Base-by-base conservation (phyloP, 768 basidiomycete species). In the Lactarius deliciosus region DNA sequence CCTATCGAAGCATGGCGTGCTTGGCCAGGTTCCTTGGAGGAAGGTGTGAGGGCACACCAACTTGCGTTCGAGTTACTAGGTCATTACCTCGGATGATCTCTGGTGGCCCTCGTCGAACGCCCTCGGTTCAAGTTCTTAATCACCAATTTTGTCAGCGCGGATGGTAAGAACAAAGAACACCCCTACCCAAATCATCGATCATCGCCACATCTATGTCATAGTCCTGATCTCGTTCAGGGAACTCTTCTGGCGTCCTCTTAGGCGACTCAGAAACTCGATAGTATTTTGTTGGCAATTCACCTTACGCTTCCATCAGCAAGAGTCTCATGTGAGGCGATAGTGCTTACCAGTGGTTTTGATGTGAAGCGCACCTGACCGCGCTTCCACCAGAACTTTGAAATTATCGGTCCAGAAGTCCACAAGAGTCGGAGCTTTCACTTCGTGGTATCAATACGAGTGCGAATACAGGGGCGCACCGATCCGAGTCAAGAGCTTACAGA, bases 11-110 rank as follows among this genome's bases (percentile, higher is more conserved):
- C 78, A n/a, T 80, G 85, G 69, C 92, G 90, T n/a, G 82, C 90
- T 86, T 91, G 89, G 36, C 90, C 92, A 57, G 91, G 91, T 78
- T 92, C 91, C 92, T 66, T 92, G 71, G n/a, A 30, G 36, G n/a
- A 18, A 57, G 36, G 32, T 38, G 25, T 57, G 47, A 57, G 25
- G 22, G 5, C 5, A 10, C 55, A 18, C 20, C 30, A 32, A 15
- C 15, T 41, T 58, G 57, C 20, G 50, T 16, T 45, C 58, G 62
- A 60, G 11, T 32, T 30, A 57, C 71, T 53, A 25, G 5, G 50
- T 25, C 50, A 15, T 50, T 72, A 83, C 89, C 80, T 92, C 89
- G 34, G 89, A 91, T 5, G 89, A 83, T 54, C 81, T 80, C 69
- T 77, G 69, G 54, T 77, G 66, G 11, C 65, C 70, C 25, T 73